Conservation (phyloP, 2,329 filamentous ascomycete species). For the Neonectria hederae region DNA sequence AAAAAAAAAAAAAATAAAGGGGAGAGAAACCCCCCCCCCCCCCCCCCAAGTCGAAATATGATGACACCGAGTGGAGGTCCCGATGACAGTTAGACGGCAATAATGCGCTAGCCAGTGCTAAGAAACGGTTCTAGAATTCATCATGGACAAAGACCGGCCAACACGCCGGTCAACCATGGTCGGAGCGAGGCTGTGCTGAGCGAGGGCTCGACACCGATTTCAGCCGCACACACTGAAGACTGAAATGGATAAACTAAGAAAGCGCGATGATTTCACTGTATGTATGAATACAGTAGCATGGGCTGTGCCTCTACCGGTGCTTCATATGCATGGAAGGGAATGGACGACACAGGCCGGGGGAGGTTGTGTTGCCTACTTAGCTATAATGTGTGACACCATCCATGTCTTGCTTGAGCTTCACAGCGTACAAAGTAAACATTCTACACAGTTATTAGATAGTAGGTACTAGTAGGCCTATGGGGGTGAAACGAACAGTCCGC, state of each 20-base stretch:
- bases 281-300: not conserved
- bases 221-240: slow-evolving; percentile 37
- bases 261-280: slow-evolving; percentile 11
- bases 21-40: not conserved
- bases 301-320: not conserved
- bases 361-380: not conserved
- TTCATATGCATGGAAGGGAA: not conserved
- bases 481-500: not conserved
- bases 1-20: no score
- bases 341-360: no score
- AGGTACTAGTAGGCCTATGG: not conserved
- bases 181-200: slow-evolving; percentile 29
- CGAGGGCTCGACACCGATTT: slow-evolving; percentile 29
- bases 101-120: no score
- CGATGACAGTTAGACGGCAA: not conserved
- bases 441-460: not conserved
- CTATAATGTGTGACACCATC: not conserved
- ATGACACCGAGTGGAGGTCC: not conserved
- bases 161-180: slow-evolving; percentile 13
- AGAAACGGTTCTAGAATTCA: slow-evolving; percentile 31
- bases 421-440: not conserved
- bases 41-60: slow-evolving; percentile 12
- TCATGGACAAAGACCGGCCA: slow-evolving; percentile 9
- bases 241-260: slow-evolving; percentile 16
- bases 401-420: not conserved